Conservation (phyloP, 139 green algal genomes). For the Tetradesmus obliquus region DNA sequence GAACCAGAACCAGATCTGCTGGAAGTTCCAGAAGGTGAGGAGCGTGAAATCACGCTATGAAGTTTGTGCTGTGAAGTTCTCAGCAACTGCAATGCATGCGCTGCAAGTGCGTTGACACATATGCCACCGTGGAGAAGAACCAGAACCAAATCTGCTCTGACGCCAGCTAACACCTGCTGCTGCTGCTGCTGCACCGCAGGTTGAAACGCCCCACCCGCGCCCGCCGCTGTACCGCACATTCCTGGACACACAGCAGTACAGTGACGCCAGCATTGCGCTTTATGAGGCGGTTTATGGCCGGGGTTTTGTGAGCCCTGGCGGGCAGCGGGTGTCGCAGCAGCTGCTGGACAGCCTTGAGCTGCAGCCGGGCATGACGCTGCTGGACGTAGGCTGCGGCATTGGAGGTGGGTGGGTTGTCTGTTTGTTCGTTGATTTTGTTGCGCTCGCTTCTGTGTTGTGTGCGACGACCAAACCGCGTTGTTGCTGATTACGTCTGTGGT, state of each 20-base stretch:
- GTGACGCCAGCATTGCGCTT: constrained; percentile 64
- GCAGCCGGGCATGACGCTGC: constrained; percentile 70
- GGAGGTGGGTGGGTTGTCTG: constrained; percentile 53
- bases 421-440: neutral
- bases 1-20: constrained; percentile 89
- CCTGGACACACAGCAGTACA: constrained; percentile 83
- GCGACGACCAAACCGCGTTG: no score
- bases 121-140: constrained; percentile 87
- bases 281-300: constrained; percentile 87
- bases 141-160: constrained; percentile 82
- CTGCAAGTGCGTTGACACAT: constrained; percentile 86
- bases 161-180: neutral
- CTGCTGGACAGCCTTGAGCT: constrained; percentile 70
- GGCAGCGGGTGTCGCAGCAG: constrained; percentile 66
- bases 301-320: constrained; percentile 85
- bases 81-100: neutral
- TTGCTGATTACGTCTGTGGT: neutral
- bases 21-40: constrained; percentile 59
- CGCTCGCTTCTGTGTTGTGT: no score
- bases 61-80: neutral
- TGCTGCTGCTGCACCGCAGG: constrained; percentile 30
- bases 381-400: constrained; percentile 87
- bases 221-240: constrained; percentile 66
- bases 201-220: neutral
- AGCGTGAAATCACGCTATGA: neutral